Evolutionary conservation across 2,329 filamentous ascomycete species (phyloP).

Genomic region (Pseudocercospora musae): DNA sequence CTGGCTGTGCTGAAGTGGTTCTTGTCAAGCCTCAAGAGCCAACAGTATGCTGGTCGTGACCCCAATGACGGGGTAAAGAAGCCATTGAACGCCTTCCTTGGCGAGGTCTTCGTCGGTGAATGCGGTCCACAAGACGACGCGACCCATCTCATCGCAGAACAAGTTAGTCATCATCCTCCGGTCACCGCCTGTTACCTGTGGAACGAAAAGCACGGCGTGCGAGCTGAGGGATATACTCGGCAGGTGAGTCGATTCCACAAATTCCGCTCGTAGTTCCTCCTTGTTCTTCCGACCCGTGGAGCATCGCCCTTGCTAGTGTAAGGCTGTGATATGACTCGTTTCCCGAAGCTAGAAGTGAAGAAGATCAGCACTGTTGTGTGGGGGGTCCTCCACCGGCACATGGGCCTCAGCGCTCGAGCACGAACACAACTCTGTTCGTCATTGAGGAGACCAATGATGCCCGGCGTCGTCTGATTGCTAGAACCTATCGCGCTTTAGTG

Average conservation of each 20-base stretch:
- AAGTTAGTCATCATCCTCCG: constrained; percentile 48
- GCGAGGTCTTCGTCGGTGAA: constrained; percentile 40
- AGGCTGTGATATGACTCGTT: not conserved
- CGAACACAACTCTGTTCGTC: not conserved
- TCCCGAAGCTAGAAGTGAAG: not conserved
- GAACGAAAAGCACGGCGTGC: constrained; percentile 43
- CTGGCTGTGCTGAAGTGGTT: constrained; percentile 51
- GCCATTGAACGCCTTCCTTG: constrained; percentile 50
- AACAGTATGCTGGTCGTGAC: constrained; percentile 47
- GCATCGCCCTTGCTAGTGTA: not conserved
- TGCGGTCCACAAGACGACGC: constrained; percentile 38
- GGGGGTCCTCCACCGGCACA: not conserved
- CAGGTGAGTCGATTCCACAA: constrained; percentile 26
- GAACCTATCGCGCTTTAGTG: not conserved
- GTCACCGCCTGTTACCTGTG: constrained; percentile 48
- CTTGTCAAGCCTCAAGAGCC: constrained; percentile 45
- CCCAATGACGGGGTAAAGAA: constrained; percentile 48
- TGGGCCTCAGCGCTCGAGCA: not conserved
- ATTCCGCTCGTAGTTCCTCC: not conserved
- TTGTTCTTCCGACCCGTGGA: not conserved
- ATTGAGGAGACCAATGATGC: not conserved
- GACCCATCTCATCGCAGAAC: constrained; percentile 43
- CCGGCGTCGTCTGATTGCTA: not conserved
- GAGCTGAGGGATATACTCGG: constrained; percentile 46
- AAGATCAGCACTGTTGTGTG: not conserved